Base-by-base conservation (phyloP, 2,329 filamentous ascomycete species). In the Paecilomyces variotii region DNA sequence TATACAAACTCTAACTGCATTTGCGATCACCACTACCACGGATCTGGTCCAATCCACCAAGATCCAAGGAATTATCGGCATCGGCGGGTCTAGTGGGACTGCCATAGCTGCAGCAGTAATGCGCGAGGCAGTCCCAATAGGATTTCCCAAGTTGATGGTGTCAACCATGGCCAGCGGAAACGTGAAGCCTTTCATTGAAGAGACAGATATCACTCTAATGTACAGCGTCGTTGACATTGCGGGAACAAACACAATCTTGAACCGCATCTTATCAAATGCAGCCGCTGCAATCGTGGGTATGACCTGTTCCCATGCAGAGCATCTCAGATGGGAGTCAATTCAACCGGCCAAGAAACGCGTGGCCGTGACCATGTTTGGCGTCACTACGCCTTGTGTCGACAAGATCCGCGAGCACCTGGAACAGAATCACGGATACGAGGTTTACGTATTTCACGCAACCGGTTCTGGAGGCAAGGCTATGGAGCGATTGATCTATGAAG, bases 281-380 rank as follows among this genome's bases (percentile, higher is more conserved):
- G 86, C 82, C 0, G 82, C 79, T 0, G 82, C 84, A 0, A 83
- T 89, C 39, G 74, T 74, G 0, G 86, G 80, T 0, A 87, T 87
- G 79, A 81, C 84, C 0, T 60, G 62, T 1, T 72, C 77, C 0
- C 84, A 83, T 59, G 39, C n/a, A 24, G n/a, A 65, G 61, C 4
- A 35, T 55, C 6, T 60, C 62, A 9, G 25, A 45, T 30, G 54
- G 60, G 12, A 54, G 35, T 24, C 55, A 53, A 53, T 27, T 24
- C 60, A 32, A 35, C 63, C 56, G 52, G 24, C 61, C 7, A 79
- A 78, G 64, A 80, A 78, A 57, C 74, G 80, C 0, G 76, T 90
- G 5, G 87, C 81, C 0, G 81, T 89, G 26, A 88, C 87, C 1
- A 90, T 90, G 87, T 90, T 89, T 66, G 87, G 87, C 1, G 86